phyloP scores from a whole-genome alignment of 2,329 filamentous ascomycete species.

The Xylariaceae sp. region DNA sequence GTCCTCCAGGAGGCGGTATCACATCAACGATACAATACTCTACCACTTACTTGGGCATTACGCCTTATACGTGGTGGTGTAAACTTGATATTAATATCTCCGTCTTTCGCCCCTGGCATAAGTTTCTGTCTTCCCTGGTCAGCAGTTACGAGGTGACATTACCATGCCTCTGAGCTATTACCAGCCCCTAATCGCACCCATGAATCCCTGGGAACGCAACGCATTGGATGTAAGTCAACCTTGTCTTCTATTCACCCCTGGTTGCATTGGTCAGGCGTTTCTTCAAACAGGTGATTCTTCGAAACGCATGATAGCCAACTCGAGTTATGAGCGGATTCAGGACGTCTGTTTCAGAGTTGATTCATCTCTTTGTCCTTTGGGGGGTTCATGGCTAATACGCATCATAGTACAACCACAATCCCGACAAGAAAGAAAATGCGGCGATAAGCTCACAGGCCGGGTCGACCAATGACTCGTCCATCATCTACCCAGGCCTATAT shows the following conservation, averaged over 20 bases:
- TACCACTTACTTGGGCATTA: neutral
- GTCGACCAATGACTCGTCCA: constrained; percentile 35
- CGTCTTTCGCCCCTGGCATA: neutral
- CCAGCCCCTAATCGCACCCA: neutral
- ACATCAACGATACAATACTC: neutral
- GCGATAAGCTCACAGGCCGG: neutral
- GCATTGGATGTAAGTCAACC: constrained; percentile 17
- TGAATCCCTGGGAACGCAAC: constrained; percentile 20
- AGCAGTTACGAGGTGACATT: neutral
- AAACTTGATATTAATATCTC: neutral
- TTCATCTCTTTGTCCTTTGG: neutral
- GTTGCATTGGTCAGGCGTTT: neutral
- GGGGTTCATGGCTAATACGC: constrained; percentile 3
- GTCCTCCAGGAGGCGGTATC: neutral
- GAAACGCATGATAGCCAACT: too few species aligned
- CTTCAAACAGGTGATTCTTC: too few species aligned
- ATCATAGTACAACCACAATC: constrained; percentile 12
- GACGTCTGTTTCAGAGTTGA: neutral
- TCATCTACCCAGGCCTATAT: constrained; percentile 54
- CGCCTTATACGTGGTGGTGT: neutral
- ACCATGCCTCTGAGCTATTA: constrained; percentile 3
- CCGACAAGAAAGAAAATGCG: neutral
- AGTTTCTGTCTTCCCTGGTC: neutral
- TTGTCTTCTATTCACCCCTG: neutral
- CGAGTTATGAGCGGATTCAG: too few species aligned